Base-by-base conservation (phyloP, 805 yeast species). In the Sungouiozyma ichnusensis region DNA sequence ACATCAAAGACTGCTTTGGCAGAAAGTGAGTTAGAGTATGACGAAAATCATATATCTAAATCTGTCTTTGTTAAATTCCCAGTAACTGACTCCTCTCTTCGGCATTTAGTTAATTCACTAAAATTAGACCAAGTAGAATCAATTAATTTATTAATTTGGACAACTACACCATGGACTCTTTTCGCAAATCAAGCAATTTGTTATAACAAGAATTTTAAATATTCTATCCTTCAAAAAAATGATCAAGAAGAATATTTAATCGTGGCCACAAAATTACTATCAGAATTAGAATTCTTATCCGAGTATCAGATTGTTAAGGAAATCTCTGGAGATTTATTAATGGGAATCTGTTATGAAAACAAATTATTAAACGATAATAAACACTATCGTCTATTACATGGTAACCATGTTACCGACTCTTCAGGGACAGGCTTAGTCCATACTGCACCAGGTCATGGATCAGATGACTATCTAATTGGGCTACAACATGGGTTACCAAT, bases 101-200 rank as follows among this genome's bases (percentile, higher is more conserved):
- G n/a, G 1, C 11, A 13, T 3, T 20, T 50, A 15, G 41, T 13
- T 11, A 18, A 34, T 15, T 18, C 35, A 2, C 20, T 33, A 14
- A 13, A 11, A 17, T 32, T 37, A 13, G 14, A n/a, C 7, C 32
- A 27, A 11, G 8, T 17, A 20, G 29, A 36, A 9, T 14, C n/a
- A 3, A 34, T 69, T 1, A 40, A 47, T 17, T 72, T 69, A 5
- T 54, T 84, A 46, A 85, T 92, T 43, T 92, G 99, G 99, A 92
- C 99, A 0, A 88, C 96, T 1, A 92, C 98, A 1, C 97, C 98
- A 0, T 92, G 99, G 99, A 92, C 99, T 0, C 68, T 92, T 27
- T 84, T 85, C 3, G 80, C 95, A 0, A 92, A 92, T 56, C 71
- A 73, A 47, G 97, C 97, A 0, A 76, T 92, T 35, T 80, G 92